Percentiles rank a stretch among this genome's conserved stretches.
phyloP scores from a whole-genome alignment of 2,329 filamentous ascomycete species.

The Byssoonygena ceratinophila region DNA sequence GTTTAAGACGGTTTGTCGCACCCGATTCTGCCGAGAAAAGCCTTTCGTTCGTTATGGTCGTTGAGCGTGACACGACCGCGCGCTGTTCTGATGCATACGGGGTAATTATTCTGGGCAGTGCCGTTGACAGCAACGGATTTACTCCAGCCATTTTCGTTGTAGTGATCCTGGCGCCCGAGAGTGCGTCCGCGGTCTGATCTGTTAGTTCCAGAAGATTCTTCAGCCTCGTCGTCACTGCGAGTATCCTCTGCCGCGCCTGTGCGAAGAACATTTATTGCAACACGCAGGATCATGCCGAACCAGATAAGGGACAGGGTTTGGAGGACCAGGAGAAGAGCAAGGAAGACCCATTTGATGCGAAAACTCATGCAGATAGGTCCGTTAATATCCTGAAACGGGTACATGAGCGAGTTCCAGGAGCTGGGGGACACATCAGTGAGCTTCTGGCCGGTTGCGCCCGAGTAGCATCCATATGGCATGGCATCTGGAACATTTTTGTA shows the following conservation, averaged over 20 bases:
- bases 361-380: constrained; percentile 72
- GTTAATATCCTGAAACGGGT: constrained; percentile 60
- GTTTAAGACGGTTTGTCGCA: constrained; percentile 23
- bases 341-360: constrained; percentile 63
- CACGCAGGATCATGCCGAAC: constrained; percentile 79
- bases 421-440: constrained; percentile 30
- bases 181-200: constrained; percentile 19
- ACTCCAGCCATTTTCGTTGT: constrained; percentile 25
- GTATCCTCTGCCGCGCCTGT: constrained; percentile 70
- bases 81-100: constrained; percentile 24
- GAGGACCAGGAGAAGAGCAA: constrained; percentile 63
- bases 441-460: constrained; percentile 30
- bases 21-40: constrained; percentile 26
- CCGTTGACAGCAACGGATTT: constrained; percentile 24
- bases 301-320: constrained; percentile 74
- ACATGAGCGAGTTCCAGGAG: constrained; percentile 53
- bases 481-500: constrained; percentile 53
- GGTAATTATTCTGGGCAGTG: constrained; percentile 20
- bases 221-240: constrained; percentile 75
- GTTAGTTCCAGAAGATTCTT: constrained; percentile 31
- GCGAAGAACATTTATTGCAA: constrained; percentile 67
- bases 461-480: constrained; percentile 63
- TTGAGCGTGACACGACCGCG: constrained; percentile 31
- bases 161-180: constrained; percentile 21
- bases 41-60: constrained; percentile 33